Evolutionary conservation across 176 grass and related monocot genomes (phyloP).

Genomic region (Aegilops speltoides): DNA sequence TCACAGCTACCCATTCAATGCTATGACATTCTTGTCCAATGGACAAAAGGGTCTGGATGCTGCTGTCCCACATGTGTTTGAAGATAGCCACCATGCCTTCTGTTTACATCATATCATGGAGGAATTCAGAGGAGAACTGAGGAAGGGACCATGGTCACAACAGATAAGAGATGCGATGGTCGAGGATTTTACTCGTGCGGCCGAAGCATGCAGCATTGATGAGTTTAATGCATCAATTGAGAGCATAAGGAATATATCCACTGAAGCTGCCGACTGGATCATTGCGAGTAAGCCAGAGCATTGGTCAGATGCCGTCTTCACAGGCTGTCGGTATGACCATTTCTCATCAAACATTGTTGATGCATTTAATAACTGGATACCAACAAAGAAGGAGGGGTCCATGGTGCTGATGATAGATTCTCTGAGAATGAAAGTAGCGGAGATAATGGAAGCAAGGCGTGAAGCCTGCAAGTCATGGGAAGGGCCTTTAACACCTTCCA

Average conservation of each 20-base stretch:
- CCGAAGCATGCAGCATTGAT: constrained; percentile 77
- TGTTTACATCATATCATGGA: constrained; percentile 91
- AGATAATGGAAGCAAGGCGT: constrained; percentile 67
- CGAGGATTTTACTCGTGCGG: constrained; percentile 90
- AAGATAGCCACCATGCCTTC: constrained; percentile 73
- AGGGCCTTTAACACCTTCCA: constrained; percentile 77
- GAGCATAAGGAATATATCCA: constrained; percentile 45
- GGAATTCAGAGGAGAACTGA: constrained; percentile 86
- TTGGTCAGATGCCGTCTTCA: constrained; percentile 70
- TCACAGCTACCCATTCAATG: constrained; percentile 42
- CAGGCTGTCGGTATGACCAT: constrained; percentile 85
- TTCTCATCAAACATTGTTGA: constrained; percentile 90
- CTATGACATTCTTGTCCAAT: constrained; percentile 82
- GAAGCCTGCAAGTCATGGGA: constrained; percentile 63
- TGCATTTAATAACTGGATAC: constrained; percentile 95
- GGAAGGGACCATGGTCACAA: constrained; percentile 75
- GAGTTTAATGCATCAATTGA: constrained; percentile 92
- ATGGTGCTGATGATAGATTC: constrained; percentile 83
- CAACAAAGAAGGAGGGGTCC: constrained; percentile 79
- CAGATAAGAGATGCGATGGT: constrained; percentile 83
- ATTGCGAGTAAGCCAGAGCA: too few relatives aligned
- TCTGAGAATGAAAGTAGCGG: constrained; percentile 51
- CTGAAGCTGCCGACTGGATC: too few relatives aligned
- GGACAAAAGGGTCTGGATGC: constrained; percentile 84
- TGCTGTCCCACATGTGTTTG: constrained; percentile 87